Base-by-base conservation (phyloP, 2,329 filamentous ascomycete genomes). In the Pyricularia pennisetigena region DNA sequence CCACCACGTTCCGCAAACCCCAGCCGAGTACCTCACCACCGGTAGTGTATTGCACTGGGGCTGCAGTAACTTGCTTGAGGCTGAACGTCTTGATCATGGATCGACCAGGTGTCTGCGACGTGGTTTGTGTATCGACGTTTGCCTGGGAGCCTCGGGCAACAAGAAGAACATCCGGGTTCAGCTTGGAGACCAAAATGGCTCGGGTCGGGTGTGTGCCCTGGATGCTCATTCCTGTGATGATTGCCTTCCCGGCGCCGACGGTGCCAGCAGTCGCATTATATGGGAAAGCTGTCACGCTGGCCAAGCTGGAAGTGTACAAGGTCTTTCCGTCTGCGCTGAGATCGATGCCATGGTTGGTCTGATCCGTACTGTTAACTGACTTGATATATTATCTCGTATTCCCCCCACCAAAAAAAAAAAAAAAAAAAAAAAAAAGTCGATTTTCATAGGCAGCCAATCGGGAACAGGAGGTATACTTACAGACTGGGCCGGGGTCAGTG, bases 1-100 rank as follows among this genome's bases (percentile, higher is more conserved):
- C 90, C 4, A 70, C 69, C 1, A 88, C 88, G 75, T 93, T 93
- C 32, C 90, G 83, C 67, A 93, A 79, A 9, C 90, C 90, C 89
- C 89, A 93, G 20, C 88, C 85, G 2, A 87, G 77, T 0, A 85
- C 72, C 16, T 75, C 71, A 2, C 85, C 85, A 20, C 85, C 71
- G 76, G 78, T 71, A 35, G 83, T 80, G 64, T 82, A 87, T 0
- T 81, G 72, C 73, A 79, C 80, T 2, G 72, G 68, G 59, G 71
- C 68, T 24, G 73, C 12, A 28, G 72, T 29, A 20, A 75, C 72
- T 67, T 82, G 79, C 68, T 71, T 69, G 28, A 81, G 69, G 73
- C 83, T 79, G 71, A 83, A 85, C 35, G 85, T 85, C 71, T 88
- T 89, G 73, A 93, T 84, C 70, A 90, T 88, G 20, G 85, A 86